Evolutionary conservation across 2,329 filamentous ascomycete genomes (phyloP).

Genomic region (Phaeosphaeriaceae sp.): DNA sequence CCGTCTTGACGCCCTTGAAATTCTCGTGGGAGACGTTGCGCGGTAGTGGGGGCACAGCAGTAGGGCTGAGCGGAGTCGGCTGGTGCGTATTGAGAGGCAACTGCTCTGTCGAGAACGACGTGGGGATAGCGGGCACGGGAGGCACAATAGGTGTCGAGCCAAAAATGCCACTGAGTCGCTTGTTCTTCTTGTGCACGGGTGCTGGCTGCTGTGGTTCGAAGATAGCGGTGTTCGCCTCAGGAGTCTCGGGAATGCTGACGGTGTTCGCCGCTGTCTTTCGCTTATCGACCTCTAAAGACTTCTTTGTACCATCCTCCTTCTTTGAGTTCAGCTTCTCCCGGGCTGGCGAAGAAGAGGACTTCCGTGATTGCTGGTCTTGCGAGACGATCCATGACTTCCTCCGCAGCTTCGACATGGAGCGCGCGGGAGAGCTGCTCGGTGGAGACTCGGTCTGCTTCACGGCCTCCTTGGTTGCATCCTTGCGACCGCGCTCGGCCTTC

Average conservation of each 20-base stretch:
- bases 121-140: constrained; percentile 52
- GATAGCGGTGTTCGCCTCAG: constrained; percentile 29
- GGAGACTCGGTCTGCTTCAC: constrained; percentile 33
- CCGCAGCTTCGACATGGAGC: constrained; percentile 43
- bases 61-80: constrained; percentile 43
- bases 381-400: constrained; percentile 47
- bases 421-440: constrained; percentile 35
- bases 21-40: constrained; percentile 52
- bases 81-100: constrained; percentile 48
- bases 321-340: constrained; percentile 25
- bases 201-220: constrained; percentile 28
- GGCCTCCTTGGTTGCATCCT: constrained; percentile 30
- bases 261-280: constrained; percentile 31
- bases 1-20: constrained; percentile 46
- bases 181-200: constrained; percentile 45
- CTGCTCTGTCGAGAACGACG: constrained; percentile 59
- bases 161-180: constrained; percentile 45
- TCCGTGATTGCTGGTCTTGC: constrained; percentile 25
- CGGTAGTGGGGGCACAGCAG: constrained; percentile 52
- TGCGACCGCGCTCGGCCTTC: constrained; percentile 34
- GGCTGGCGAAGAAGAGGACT: constrained; percentile 22
- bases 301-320: constrained; percentile 24
- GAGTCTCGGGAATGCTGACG: constrained; percentile 42
- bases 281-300: constrained; percentile 30
- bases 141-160: constrained; percentile 37